A percentile compares a stretch with the other conserved stretches of the same genome.
These are phyloP conservation scores for Zancudomyces culisetae DNA, from an alignment of 371 early-diverging fungal genomes.

Conservation along the genomic window DNA sequence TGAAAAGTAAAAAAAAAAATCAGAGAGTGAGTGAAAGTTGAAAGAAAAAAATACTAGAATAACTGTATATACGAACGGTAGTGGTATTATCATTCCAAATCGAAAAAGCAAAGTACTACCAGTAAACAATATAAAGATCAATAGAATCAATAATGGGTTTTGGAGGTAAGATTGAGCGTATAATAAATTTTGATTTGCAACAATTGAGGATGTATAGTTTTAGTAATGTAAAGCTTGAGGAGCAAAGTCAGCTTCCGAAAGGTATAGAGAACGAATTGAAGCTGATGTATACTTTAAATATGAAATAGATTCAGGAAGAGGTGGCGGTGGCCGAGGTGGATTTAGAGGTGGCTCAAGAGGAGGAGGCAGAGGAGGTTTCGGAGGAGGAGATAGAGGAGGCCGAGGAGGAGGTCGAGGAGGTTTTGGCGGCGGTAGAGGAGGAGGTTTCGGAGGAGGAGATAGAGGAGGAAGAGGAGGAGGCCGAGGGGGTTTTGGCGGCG, in stretches of 20 bases:
- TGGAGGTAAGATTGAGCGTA: not conserved
- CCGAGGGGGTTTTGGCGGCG: constrained; percentile 6
- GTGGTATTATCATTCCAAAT: not conserved
- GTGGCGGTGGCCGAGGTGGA: constrained; percentile 1
- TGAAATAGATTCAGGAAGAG: not conserved
- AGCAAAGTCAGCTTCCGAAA: not conserved
- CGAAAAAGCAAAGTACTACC: not conserved
- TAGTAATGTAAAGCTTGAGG: not conserved
- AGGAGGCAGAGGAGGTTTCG: too few species aligned
- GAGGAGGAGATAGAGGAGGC: constrained; percentile 11
- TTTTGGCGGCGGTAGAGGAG: constrained; percentile 26
- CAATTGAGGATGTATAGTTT: not conserved
- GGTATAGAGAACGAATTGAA: not conserved
- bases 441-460: constrained; percentile 3
- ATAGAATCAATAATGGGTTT: not conserved
- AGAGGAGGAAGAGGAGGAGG: constrained; percentile 18
- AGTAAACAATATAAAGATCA: not conserved
- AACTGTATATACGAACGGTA: not conserved
- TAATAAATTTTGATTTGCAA: not conserved
- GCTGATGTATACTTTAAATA: not conserved
- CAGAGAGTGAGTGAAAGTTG: not conserved
- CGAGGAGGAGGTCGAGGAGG: constrained; percentile 27
- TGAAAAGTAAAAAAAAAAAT: not conserved
- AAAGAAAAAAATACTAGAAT: not conserved
- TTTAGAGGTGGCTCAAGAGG: constrained; percentile 6